A percentile compares a stretch with the other conserved stretches of the same genome.
Evolutionary conservation across 129 eudicot species (phyloP).

Genomic region (Helianthus annuus): HanXRQr2.0-SUNRISE NC_035435.2:42346764-42347263

Average conservation of each 20-base stretch:
- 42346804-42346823: too few species aligned
- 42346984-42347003: background rate
- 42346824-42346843: too few species aligned
- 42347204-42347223: background rate
- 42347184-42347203: background rate
- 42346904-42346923: background rate
- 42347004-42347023: background rate
- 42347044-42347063: background rate
- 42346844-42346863: background rate
- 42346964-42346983: background rate
- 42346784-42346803: too few species aligned
- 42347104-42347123: constrained; percentile 2
- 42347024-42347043: constrained; percentile 1
- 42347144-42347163: background rate
- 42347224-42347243: background rate
- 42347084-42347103: background rate
- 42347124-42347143: background rate
- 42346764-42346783: too few species aligned
- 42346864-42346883: background rate
- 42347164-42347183: constrained; percentile 12
- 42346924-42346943: background rate
- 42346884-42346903: background rate
- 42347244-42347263: constrained; percentile 3
- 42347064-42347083: background rate
- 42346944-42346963: background rate